These are phyloP conservation scores for Anisodus acutangulus DNA, from an alignment of 257 asterid species.

Conservation along the genomic window DNA sequence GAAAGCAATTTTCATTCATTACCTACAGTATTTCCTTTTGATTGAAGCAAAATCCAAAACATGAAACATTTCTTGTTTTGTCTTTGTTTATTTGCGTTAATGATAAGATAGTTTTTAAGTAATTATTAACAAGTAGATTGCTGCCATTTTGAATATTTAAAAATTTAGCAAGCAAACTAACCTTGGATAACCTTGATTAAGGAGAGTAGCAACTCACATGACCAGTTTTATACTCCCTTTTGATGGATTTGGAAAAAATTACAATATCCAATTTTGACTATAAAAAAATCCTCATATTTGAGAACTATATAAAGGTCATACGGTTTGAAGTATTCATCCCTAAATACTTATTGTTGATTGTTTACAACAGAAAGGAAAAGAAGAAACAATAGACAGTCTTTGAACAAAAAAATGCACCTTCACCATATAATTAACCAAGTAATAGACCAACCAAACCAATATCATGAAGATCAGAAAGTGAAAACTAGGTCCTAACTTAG, in stretches of 20 bases:
- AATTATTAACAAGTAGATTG: not conserved
- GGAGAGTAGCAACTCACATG: not conserved
- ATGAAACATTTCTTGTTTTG: not conserved
- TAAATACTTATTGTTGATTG: not conserved
- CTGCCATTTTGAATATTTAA: not conserved
- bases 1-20: not conserved
- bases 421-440: not conserved
- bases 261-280: not conserved
- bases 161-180: not conserved
- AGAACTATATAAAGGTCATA: too few relatives aligned
- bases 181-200: not conserved
- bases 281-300: too few relatives aligned
- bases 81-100: not conserved
- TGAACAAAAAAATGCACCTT: not conserved
- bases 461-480: not conserved
- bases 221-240: not conserved
- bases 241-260: not conserved
- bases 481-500: too few relatives aligned
- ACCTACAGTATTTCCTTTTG: not conserved
- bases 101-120: not conserved
- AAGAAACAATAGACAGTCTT: not conserved
- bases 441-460: not conserved
- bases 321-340: not conserved
- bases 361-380: not conserved
- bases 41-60: slow-evolving; percentile 17